These are phyloP conservation scores for Prunella vulgaris DNA, from an alignment of 257 asterid species.

Conservation along the genomic window DNA sequence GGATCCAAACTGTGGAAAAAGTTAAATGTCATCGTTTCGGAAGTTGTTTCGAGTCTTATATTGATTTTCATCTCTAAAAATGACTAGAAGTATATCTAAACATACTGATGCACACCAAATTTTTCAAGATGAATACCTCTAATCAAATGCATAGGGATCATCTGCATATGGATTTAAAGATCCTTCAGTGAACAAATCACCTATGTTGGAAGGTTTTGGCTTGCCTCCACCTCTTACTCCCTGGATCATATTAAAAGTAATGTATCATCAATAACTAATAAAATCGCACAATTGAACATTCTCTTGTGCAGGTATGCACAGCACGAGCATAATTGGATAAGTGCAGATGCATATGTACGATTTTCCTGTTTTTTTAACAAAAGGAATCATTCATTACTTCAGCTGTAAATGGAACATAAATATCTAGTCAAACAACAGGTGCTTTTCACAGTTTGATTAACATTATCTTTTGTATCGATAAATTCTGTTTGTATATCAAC, in stretches of 20 bases:
- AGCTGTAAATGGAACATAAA: background rate
- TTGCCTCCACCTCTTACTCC: slow-evolving; percentile 38
- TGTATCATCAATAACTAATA: slow-evolving; percentile 22
- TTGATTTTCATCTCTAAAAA: background rate
- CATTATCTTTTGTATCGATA: background rate
- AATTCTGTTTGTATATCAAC: background rate
- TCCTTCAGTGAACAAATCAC: slow-evolving; percentile 94
- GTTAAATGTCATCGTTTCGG: too few relatives aligned
- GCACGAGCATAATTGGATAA: background rate
- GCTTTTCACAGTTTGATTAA: background rate
- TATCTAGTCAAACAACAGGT: background rate
- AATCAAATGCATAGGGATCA: slow-evolving; percentile 93
- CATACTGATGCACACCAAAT: slow-evolving; percentile 1
- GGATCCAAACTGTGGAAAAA: background rate
- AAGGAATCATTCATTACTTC: background rate
- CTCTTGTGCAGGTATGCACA: too few relatives aligned
- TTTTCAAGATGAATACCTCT: slow-evolving; percentile 48
- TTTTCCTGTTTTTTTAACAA: slow-evolving; percentile 1
- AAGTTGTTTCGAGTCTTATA: background rate
- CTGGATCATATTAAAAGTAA: slow-evolving; percentile 37
- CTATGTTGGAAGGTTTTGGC: slow-evolving; percentile 67
- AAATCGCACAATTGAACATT: background rate
- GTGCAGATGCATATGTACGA: background rate
- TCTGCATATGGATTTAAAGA: slow-evolving; percentile 92
- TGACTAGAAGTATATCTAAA: background rate